Evolutionary conservation across 2,329 filamentous ascomycete genomes (phyloP), one percentile per base, ranked within the genome.

Genomic region (Fusarium chuoi): DNA sequence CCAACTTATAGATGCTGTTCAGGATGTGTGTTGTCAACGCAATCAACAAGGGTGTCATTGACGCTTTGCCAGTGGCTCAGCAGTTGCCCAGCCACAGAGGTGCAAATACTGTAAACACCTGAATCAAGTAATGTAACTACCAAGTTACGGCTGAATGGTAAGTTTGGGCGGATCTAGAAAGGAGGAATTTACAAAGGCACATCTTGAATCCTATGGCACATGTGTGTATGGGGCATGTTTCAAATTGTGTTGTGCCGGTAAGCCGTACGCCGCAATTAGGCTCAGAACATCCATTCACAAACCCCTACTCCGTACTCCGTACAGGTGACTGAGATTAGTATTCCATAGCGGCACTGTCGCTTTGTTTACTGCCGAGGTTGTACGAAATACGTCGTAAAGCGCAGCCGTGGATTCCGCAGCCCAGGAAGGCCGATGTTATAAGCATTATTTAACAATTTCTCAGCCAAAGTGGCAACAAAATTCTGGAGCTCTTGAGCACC

Each of bases 21-120:
- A 42, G 39, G 38, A 38, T 36, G 41, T 60, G 30, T 62, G 48
- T 35, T 36, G 60, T 65, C 62, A 48, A 69, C 60, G 71, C 56
- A 74, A 75, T 66, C 51, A 58, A 51, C 54, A 45, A 56, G 49
- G 49, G 57, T 57, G 26, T 35, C 42, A 62, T 78, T 75, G 74
- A 78, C 76, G 74, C 76, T 62, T 35, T 35, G 36, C 41, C 18
- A 38, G 76, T 78, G 76, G 76, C 76, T 78, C 65, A 77, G 76
- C 66, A 24, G 68, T 30, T 64, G 22, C 33, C 24, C 35, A 65
- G 33, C 30, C 26, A 24, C 45, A 38, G 28, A 55, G 39, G 54
- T 48, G 66, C 22, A 62, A 57, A 26, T 28, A 41, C 18, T 41
- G 35, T n/a, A 24, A 38, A 35, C n/a, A 71, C 7, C 26, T 48